Evolutionary conservation across 78 protist genomes (phyloP).

Genomic region (Speleostelium caveatum): DNA sequence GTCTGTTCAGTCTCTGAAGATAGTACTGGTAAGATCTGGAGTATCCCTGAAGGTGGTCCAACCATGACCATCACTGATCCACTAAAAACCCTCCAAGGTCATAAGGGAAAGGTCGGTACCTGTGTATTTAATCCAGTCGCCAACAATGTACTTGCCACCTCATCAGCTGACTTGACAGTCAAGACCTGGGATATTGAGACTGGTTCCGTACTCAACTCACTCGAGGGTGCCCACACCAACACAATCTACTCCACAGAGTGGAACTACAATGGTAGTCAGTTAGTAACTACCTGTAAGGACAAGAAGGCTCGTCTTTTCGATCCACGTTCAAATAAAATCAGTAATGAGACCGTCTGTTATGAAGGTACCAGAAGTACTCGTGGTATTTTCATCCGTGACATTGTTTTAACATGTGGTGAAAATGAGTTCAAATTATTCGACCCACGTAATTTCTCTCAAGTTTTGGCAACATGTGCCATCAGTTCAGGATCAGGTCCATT

Average conservation of each 20-base stretch:
- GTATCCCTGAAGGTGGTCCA: constrained; percentile 94
- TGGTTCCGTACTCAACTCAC: constrained; percentile 61
- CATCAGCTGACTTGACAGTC: constrained; percentile 90
- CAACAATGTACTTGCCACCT: constrained; percentile 90
- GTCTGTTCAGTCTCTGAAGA: constrained; percentile 97
- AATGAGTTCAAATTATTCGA: constrained; percentile 91
- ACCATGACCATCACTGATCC: constrained; percentile 72
- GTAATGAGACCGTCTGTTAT: constrained; percentile 83
- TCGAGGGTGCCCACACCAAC: constrained; percentile 79
- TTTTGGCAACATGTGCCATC: constrained; percentile 60
- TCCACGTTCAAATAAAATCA: constrained; percentile 77
- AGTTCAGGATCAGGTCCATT: constrained; percentile 93
- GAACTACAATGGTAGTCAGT: constrained; percentile 92
- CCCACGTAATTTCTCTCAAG: constrained; percentile 73
- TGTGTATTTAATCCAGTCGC: constrained; percentile 94
- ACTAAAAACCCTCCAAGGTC: constrained; percentile 89
- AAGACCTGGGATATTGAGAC: constrained; percentile 94
- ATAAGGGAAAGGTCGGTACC: constrained; percentile 92
- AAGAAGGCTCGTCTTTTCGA: constrained; percentile 95
- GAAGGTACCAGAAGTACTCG: constrained; percentile 94
- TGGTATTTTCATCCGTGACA: constrained; percentile 80
- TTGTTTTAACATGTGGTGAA: constrained; percentile 93
- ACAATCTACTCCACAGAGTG: constrained; percentile 87
- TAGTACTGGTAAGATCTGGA: constrained; percentile 93
- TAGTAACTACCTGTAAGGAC: constrained; percentile 94